A percentile compares a stretch with the other conserved stretches of the same genome.
These are phyloP conservation scores for Trichoderma citrinoviride DNA, from an alignment of 2,329 filamentous ascomycete species.

Conservation along the genomic window DNA sequence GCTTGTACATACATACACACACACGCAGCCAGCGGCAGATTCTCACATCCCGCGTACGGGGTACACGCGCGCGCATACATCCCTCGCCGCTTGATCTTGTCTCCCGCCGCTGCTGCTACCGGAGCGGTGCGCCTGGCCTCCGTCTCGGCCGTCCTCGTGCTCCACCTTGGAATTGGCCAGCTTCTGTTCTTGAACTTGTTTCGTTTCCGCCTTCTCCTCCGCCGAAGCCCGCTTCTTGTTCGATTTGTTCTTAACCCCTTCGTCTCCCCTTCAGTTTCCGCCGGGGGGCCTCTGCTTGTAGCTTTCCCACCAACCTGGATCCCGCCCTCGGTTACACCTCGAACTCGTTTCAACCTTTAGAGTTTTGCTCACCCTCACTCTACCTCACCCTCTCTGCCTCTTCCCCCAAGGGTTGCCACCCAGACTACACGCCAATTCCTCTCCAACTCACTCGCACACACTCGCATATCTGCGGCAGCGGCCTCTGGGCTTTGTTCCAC, in stretches of 20 bases:
- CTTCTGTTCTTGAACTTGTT: slow-evolving; percentile 20
- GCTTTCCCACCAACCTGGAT: slow-evolving; percentile 31
- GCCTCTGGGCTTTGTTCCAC: slow-evolving; percentile 25
- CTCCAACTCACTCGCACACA: slow-evolving; percentile 7
- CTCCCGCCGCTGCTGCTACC: slow-evolving; percentile 16
- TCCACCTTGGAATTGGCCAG: slow-evolving; percentile 18
- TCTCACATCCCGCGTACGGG: slow-evolving; percentile 20
- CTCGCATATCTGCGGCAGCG: slow-evolving; percentile 15
- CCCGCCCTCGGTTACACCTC: slow-evolving; percentile 9
- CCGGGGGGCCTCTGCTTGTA: slow-evolving; percentile 56
- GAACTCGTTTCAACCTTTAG: not conserved
- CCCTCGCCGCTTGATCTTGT: slow-evolving; percentile 16
- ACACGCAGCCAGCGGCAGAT: slow-evolving; percentile 6
- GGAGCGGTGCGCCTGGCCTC: slow-evolving; percentile 20
- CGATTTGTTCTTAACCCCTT: slow-evolving; percentile 23
- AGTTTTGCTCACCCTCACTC: no score
- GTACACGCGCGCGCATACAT: slow-evolving; percentile 19
- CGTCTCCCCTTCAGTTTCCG: slow-evolving; percentile 36
- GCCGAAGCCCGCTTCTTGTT: slow-evolving; percentile 13
- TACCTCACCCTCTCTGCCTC: not conserved
- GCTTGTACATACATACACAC: not conserved
- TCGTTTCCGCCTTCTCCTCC: slow-evolving; percentile 18
- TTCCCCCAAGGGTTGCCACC: slow-evolving; percentile 13
- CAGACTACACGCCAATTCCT: slow-evolving; percentile 9
- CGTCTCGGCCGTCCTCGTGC: slow-evolving; percentile 20